phyloP scores from a whole-genome alignment of 75 land plant genomes.

The Picea sitchensis region DNA sequence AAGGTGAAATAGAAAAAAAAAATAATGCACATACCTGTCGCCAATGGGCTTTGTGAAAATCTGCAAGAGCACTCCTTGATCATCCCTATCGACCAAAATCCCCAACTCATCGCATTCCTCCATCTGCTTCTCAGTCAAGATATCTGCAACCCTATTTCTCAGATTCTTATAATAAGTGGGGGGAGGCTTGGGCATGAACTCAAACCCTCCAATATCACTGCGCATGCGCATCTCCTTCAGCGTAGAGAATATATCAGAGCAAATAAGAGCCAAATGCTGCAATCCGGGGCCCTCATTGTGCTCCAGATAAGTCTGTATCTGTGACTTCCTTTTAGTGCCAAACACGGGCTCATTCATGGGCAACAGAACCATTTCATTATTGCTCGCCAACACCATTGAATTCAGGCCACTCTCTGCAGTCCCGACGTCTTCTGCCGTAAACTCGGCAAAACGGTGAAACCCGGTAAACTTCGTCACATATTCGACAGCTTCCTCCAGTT shows the following conservation, averaged over 20 bases:
- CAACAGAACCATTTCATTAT: constrained; percentile 79
- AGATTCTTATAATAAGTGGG: constrained; percentile 81
- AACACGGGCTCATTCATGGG: constrained; percentile 86
- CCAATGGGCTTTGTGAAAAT: constrained; percentile 98
- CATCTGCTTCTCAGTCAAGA: constrained; percentile 76
- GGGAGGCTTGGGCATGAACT: constrained; percentile 91
- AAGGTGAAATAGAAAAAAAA: background rate
- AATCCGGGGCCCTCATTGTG: constrained; percentile 87
- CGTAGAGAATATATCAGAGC: constrained; percentile 68
- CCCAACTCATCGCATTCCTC: constrained; percentile 86
- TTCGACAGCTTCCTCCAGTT: constrained; percentile 50
- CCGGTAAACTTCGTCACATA: constrained; percentile 78
- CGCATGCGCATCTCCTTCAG: constrained; percentile 73
- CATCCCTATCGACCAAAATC: constrained; percentile 87
- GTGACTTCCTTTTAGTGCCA: constrained; percentile 87
- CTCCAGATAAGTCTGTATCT: constrained; percentile 93
- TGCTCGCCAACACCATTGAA: constrained; percentile 83
- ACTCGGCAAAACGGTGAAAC: constrained; percentile 94
- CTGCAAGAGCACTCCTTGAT: constrained; percentile 90
- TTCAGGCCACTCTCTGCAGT: constrained; percentile 90
- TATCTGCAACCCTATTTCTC: constrained; percentile 59
- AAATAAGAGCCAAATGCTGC: constrained; percentile 83
- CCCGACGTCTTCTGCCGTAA: constrained; percentile 87
- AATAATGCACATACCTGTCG: constrained; percentile 61
- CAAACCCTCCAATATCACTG: constrained; percentile 74